phyloP scores from a whole-genome alignment of 768 basidiomycete genomes.

The Amanita molliuscula region DNA sequence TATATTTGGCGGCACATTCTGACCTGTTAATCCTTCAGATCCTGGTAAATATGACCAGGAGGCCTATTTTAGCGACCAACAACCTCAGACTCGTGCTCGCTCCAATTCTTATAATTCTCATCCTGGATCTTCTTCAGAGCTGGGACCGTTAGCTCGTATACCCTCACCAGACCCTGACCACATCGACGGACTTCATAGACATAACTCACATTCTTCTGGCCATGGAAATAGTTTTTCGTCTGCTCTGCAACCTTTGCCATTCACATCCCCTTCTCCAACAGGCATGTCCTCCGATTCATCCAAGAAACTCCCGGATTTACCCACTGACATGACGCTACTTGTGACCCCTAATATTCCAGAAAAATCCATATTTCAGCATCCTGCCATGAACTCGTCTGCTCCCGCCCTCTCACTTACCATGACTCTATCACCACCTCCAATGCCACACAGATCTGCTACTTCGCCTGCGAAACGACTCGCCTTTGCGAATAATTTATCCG shows the following conservation, averaged over 20 bases:
- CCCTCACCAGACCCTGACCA: constrained; percentile 80
- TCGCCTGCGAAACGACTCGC: constrained; percentile 62
- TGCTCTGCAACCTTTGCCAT: constrained; percentile 53
- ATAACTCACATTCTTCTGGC: constrained; percentile 44
- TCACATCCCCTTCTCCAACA: constrained; percentile 30
- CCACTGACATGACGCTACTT: constrained; percentile 22
- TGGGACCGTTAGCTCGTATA: constrained; percentile 73
- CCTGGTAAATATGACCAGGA: constrained; percentile 64
- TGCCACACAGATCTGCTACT: constrained; percentile 68
- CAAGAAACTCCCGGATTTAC: constrained; percentile 28
- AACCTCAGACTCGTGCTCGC: constrained; percentile 44
- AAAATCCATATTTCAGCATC: constrained; percentile 64
- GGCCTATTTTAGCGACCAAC: constrained; percentile 35
- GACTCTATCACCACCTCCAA: constrained; percentile 33
- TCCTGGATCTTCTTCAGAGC: constrained; percentile 33
- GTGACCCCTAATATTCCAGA: constrained; percentile 30
- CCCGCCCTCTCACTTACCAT: constrained; percentile 66
- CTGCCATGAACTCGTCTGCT: constrained; percentile 81
- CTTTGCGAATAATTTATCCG: constrained; percentile 87
- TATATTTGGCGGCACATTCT: background rate
- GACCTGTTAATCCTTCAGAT: constrained; percentile 28
- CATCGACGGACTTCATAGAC: constrained; percentile 78
- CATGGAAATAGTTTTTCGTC: constrained; percentile 28
- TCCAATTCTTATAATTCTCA: constrained; percentile 77
- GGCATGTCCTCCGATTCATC: constrained; percentile 23